Evolutionary conservation across 768 basidiomycete species (phyloP), one percentile per base, ranked within the genome.

Genomic region (Hydnomerulius pinastri): DNA sequence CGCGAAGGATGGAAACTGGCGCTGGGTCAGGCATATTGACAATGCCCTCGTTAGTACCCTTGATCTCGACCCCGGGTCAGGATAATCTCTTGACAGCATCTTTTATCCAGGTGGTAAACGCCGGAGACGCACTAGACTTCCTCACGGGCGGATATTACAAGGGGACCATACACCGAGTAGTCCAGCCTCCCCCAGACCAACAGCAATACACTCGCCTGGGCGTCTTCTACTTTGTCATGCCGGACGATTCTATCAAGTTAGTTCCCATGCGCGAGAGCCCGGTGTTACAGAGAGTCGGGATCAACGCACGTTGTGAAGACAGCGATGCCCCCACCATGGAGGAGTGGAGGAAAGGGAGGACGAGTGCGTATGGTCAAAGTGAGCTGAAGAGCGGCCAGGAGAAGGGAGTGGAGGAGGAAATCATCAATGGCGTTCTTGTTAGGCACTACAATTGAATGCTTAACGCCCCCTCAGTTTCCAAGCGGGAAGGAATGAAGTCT

Each of bases 131-230:
- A 0, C 60, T 86, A 54, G 77, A 84, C 44, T 81, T 84, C 57
- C 71, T 85, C 18, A 81, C 80, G 1, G 82, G 83, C 1, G 82
- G 82, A 1, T 83, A 70, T 55, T 84, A 84, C 64, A 75, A 72
- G 27, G 78, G 76, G 11, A 84, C 83, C 1, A 77, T 83, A 43
- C 83, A 85, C 56, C 77, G 82, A 12, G 82, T 85, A 15, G 71
- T 82, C 3, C 79, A 79, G 55, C 84, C 82, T 2, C 83, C 82
- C 9, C 56, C 60, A 0, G 81, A 83, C 51, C 83, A 85, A 54
- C 76, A 67, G 25, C 62, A 60, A 25, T 66, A 72, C 53, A 69
- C 77, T 13, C 78, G 83, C 8, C 70, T 84, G 2, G 82, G 83
- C 0, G 71, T 77, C 3, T 83, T 84, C 60, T 84, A 85, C 63